Evolutionary conservation across 768 basidiomycete species (phyloP).

Genomic region (Erythrobasidium yunnanense): DNA sequence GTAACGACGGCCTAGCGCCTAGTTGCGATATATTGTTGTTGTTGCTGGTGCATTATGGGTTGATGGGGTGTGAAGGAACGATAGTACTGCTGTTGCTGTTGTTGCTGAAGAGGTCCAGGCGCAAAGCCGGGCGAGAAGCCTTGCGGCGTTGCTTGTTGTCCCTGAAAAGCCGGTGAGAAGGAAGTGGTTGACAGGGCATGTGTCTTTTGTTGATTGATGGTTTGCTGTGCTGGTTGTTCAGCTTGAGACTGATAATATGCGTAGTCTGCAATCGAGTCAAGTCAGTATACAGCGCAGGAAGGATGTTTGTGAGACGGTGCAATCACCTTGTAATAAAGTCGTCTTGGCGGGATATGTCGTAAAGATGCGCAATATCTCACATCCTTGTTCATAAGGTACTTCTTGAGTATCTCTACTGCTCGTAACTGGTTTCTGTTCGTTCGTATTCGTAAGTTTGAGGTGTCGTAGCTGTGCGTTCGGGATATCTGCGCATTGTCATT

Average conservation of each 20-base stretch:
- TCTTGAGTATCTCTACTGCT: constrained; percentile 98
- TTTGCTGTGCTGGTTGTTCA: too few species aligned
- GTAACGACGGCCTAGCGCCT: too few species aligned
- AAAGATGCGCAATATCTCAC: constrained; percentile 94
- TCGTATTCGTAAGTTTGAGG: constrained; percentile 89
- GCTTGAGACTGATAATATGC: constrained; percentile 18
- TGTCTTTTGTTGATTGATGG: too few species aligned
- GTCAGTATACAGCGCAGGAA: neutral
- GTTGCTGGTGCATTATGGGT: too few species aligned
- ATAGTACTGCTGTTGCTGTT: too few species aligned
- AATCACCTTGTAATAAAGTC: constrained; percentile 9
- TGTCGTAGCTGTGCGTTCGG: constrained; percentile 80
- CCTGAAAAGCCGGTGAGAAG: too few species aligned
- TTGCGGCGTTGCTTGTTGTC: too few species aligned
- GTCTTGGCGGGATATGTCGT: constrained; percentile 85
- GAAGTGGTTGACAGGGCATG: too few species aligned
- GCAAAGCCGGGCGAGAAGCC: too few species aligned
- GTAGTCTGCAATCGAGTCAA: neutral
- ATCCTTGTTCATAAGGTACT: constrained; percentile 84
- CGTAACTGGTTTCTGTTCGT: constrained; percentile 95
- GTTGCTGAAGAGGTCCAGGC: too few species aligned
- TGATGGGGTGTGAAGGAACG: too few species aligned
- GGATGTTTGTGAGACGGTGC: neutral
- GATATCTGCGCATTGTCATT: constrained; percentile 39
- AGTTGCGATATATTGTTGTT: too few species aligned